Evolutionary conservation across 2,329 filamentous ascomycete species (phyloP), one percentile per base, ranked within the genome.

Genomic region (Exutisphaerella laricina): DNA sequence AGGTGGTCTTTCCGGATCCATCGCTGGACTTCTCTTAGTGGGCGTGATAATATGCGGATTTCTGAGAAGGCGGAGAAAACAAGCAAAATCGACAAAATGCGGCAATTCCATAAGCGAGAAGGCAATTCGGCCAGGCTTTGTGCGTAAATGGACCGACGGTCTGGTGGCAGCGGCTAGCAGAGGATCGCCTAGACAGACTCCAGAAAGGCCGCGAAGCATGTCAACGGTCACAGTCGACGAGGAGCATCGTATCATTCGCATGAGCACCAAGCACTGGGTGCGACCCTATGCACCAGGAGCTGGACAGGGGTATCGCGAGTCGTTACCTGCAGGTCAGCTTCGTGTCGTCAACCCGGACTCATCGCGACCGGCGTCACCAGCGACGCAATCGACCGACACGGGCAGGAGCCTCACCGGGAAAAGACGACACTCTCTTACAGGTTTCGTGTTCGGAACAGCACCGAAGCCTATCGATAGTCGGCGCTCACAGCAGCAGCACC

Each of bases 271-370:
- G 17, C 59, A 61, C 38, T 65, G 62, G 62, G 48, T 54, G 16
- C 51, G 61, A 22, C 62, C 62, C 5, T 64, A 55, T 33, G 59
- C 59, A 1, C 46, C 50, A 7, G 55, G 57, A 14, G 54, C 59
- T 20, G 57, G 57, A 10, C 58, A 63, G 48, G 57, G 59, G 21
- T 58, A 53, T 41, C 49, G 59, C 30, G 60, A 62, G 5, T 59
- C 57, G 5, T 46, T 54, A 22, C 51, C 46, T 12, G 49, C 52
- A 14, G 54, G 53, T 7, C 51, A 50, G 25, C 51, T 64, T 13
- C 57, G 57, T n/a, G 57, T 63, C 3, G 55, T 56, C 31, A 65
- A 65, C 33, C 59, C 60, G 14, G 60, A 63, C 44, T 45, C 22
- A 4, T 57, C 56, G 2, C 45, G 56, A 23, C 55, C 58, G 5